Base-by-base conservation (phyloP, 345 rosid genomes). In the Isatis tinctoria region DNA sequence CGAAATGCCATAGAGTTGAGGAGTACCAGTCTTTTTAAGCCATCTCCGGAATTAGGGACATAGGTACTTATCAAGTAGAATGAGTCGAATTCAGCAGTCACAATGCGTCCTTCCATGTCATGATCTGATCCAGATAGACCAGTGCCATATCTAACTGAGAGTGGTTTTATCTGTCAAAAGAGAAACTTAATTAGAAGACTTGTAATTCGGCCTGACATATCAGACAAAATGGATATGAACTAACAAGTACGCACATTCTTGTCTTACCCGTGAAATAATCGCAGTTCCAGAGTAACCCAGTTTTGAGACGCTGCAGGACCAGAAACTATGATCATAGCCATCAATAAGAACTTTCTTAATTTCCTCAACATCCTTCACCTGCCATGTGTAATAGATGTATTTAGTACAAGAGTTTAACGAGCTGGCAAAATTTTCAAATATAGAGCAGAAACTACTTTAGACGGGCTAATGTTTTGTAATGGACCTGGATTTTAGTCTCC, bases 281-380 rank as follows among this genome's bases (percentile, higher is more conserved):
- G 99, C 97, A 27, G 97, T 85, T 64, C 99, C 99, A 61, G 99
- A 88, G 85, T 92, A 95, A 76, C 97, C 99, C 74, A 95, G 97
- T 82, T 86, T 92, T 39, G 96, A 73, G 69, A 75, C 83, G 71
- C 99, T 92, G 43, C 97, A 95, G 10, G 97, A 84, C 97, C 97
- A 95, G 79, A 87, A 95, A 84, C 90, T 86, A 83, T 85, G 87
- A 53, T 83, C 86, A 48, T 91, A 92, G 47, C 97, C 97, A 62
- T 85, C 85, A 73, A 88, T 72, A 40, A 94, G 87, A 74, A 69
- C 49, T 16, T 85, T 81, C 78, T 82, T 85, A 74, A 95, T 80
- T 40, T 85, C 91, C 60, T 86, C 87, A 20, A 91, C 89, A 78
- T 92, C 99, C 80, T 95, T 92, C 69, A 84, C 96, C 99, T 95